Base-by-base conservation (phyloP, 331 rosid genomes). In the Malus hybrid region DNA sequence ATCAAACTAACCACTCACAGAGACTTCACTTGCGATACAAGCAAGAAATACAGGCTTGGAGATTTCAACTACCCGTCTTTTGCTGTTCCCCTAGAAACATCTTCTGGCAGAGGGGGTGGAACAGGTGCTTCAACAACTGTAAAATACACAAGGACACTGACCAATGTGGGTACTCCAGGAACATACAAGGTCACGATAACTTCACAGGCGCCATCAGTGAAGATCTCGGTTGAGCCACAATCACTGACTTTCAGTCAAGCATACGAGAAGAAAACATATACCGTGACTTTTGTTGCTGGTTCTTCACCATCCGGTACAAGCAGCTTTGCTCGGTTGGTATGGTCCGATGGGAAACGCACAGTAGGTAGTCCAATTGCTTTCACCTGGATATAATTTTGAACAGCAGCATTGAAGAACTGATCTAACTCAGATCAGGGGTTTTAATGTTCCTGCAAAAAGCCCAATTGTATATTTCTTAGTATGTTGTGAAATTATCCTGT, bases 11-110 rank as follows among this genome's bases (percentile, higher is more conserved):
- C 65, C 60, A 66, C 95, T 32, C 86, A 73, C 73, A 80, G 71
- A 76, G 85, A 59, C 10, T 90, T 81, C 80, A 76, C 82, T 2
- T 94, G 97, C 65, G 74, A 74, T 63, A 60, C 81, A 52, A 83
- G 77, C 46, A 92, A 85, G 50, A 69, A 42, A 11, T 87, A 94
- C 87, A 87, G 83, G 74, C 82, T 88, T 72, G 86, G 85, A 71
- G 88, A 94, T 83, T 80, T 92, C 39, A 94, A 94, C 60, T 92
- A 94, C 81, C 99, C 99, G 11, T 92, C 99, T 59, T 94, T 94
- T 67, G 83, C 93, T 8, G 96, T 92, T 77, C 87, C 87, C 27
- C 80, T 90, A 42, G 79, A 82, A 63, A 82, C 90, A 27, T 79
- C 89, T 73, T 85, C 89, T 46, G 92, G 83, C 61, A 14, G 2